Evolutionary conservation across 179 eudicot species (phyloP), one percentile per base, ranked within the genome.

Genomic region (Drosera spatulata): DNA sequence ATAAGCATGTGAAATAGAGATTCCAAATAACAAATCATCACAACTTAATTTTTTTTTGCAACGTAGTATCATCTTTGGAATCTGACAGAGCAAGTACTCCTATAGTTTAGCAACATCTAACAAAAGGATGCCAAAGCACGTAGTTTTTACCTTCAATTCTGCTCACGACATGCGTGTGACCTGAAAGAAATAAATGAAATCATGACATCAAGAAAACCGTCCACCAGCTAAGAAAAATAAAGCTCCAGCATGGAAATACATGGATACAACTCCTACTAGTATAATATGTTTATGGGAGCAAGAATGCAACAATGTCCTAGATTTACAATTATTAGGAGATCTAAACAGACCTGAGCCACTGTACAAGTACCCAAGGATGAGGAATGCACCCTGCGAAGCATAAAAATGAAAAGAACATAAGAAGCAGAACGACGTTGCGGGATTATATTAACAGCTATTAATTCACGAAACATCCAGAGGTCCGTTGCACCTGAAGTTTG

Each of bases 281-380:
- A 41, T 11, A 60, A 40, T 50, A 59, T 50, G 2, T 41, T 57
- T 41, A 9, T 6, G 4, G 37, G 13, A 41, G 13, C 14, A 58
- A 58, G 6, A 9, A 55, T 14, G 49, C 49, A 46, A 46, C 49
- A 6, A 46, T 22, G 33, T 22, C 33, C 33, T 1, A 6, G 49
- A 46, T 46, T 6, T 46, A 10, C 49, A n/a, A 10, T 56, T 3
- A 5, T 33, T 10, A 6, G 60, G 9, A 33, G 15, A 13, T 55
- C 37, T 22, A 68, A 37, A 76, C 76, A 61, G 43, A 88, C 96
- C 96, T 71, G 95, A 80, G 66, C 96, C 91, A 55, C 81, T 73
- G 65, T 71, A 80, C 48, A 82, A 63, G 76, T 82, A 80, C 53
- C 86, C 83, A 65, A 86, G 58, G 65, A 88, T 68, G 55, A 88